Percentiles rank a stretch among this genome's conserved stretches.
Conservation (phyloP, 202 grass and related monocot genomes). For the Musa balbisiana region DNA sequence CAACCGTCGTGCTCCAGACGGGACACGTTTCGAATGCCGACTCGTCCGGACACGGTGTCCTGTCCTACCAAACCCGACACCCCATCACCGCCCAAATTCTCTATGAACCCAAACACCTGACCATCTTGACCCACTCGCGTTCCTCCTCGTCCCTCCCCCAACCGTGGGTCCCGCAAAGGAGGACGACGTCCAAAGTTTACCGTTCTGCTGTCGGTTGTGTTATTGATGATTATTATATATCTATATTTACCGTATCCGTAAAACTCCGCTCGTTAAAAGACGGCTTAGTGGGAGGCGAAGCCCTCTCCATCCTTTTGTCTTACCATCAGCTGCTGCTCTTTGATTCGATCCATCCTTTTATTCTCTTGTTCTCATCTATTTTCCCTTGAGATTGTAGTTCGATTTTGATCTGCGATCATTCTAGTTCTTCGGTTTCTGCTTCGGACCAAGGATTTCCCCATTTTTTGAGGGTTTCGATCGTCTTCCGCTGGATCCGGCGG, state of each 20-base stretch:
- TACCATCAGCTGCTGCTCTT: neutral
- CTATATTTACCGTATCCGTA: too few relatives aligned
- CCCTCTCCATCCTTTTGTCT: neutral
- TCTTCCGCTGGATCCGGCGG: neutral
- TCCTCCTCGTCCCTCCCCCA: neutral
- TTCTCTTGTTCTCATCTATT: neutral
- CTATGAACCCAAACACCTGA: too few relatives aligned
- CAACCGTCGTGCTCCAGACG: neutral
- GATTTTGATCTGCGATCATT: neutral
- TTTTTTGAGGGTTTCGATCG: neutral
- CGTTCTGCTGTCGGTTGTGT: neutral
- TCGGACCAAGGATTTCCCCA: neutral
- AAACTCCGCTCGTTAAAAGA: neutral
- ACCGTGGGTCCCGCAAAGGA: neutral
- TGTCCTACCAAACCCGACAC: neutral
- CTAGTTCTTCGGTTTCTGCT: neutral
- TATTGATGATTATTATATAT: neutral
- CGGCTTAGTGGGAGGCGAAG: neutral
- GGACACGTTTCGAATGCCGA: neutral
- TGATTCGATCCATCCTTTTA: neutral
- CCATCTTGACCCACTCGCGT: neutral
- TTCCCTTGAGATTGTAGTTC: neutral
- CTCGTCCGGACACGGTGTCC: neutral
- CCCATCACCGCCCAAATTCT: neutral
- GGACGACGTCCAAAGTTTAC: neutral